Evolutionary conservation across 2,329 filamentous ascomycete species (phyloP).

Genomic region (Rutstroemia sp.): DNA sequence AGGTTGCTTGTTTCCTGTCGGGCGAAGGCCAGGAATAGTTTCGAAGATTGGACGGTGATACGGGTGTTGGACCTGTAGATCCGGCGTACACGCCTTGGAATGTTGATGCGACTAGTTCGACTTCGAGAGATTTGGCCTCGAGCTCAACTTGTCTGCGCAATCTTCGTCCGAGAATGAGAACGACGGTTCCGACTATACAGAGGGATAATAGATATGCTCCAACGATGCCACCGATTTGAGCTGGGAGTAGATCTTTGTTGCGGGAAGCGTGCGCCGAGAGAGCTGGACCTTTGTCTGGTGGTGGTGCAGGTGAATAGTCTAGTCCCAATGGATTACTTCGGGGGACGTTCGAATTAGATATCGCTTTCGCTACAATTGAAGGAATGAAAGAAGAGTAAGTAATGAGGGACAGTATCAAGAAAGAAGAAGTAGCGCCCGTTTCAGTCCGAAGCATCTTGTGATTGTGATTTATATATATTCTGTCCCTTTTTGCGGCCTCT

Average conservation of each 20-base stretch:
- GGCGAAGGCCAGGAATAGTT: conserved; percentile 48
- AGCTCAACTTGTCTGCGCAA: conserved; percentile 30
- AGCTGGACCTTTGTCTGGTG: conserved; percentile 53
- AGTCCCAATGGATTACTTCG: conserved; percentile 26
- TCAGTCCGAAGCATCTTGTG: conserved; percentile 9
- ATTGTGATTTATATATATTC: background rate
- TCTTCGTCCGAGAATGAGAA: conserved; percentile 55
- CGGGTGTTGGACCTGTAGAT: conserved; percentile 16
- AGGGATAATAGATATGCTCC: conserved; percentile 76
- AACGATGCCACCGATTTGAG: conserved; percentile 76
- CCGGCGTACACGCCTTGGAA: conserved; percentile 1
- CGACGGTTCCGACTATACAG: conserved; percentile 60
- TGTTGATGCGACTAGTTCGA: conserved; percentile 29
- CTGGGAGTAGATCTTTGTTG: conserved; percentile 61
- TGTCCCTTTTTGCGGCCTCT: conserved; percentile 6
- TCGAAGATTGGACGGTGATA: conserved; percentile 20
- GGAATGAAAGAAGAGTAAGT: background rate
- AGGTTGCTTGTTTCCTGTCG: conserved; percentile 16
- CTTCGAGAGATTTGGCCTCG: conserved; percentile 20
- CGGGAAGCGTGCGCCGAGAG: conserved; percentile 51
- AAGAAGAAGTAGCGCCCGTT: background rate
- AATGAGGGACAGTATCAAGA: background rate
- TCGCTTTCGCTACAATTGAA: background rate
- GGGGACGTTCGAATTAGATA: background rate
- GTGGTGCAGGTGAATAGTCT: conserved; percentile 48